These are phyloP conservation scores for Myxozyma neglecta DNA, from an alignment of 805 yeast genomes.

Conservation along the genomic window DNA sequence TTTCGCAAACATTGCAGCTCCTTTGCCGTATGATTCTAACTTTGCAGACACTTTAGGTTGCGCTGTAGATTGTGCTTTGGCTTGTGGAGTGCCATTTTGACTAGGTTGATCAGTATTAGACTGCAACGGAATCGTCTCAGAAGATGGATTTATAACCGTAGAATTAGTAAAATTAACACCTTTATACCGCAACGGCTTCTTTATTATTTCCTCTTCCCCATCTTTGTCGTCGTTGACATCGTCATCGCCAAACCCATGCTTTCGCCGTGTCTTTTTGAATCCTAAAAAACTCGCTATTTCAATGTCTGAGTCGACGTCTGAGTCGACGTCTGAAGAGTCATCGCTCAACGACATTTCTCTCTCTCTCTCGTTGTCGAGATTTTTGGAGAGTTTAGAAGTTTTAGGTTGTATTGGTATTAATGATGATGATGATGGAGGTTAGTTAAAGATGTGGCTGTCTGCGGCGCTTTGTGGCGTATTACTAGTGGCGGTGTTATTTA, in stretches of 20 bases:
- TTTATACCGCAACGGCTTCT: neutral
- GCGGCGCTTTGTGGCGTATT: neutral
- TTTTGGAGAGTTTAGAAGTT: no score
- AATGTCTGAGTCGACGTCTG: no score
- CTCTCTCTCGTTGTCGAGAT: neutral
- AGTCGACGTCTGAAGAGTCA: no score
- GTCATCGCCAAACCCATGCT: no score
- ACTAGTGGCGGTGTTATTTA: neutral
- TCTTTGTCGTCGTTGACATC: no score
- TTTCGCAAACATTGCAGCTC: constrained; percentile 69
- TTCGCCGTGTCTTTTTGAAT: no score
- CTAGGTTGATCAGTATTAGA: neutral
- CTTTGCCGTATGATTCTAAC: constrained; percentile 58
- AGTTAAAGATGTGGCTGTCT: neutral
- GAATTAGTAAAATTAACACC: neutral
- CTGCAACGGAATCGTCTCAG: neutral
- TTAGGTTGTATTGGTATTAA: no score
- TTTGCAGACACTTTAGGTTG: neutral
- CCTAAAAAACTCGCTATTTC: no score
- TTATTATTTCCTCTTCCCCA: no score
- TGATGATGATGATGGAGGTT: no score
- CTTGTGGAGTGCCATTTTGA: neutral
- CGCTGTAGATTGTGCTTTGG: neutral
- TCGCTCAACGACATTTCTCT: no score
- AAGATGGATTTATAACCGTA: constrained; percentile 1